Evolutionary conservation across 2,329 filamentous ascomycete genomes (phyloP).

Genomic region (Gaeumannomyces tritici): DNA sequence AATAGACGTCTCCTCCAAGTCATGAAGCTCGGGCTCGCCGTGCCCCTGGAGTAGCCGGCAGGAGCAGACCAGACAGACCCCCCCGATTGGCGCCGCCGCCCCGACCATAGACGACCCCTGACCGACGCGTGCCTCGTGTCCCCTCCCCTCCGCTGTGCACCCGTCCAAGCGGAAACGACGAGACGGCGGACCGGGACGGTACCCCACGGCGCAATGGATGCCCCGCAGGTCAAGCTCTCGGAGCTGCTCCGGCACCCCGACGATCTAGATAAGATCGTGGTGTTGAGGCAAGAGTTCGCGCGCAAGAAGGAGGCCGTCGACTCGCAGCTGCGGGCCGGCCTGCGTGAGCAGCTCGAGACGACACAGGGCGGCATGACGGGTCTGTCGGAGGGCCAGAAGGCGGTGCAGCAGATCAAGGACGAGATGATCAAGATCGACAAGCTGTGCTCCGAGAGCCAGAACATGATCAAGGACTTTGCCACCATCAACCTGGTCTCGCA

Average conservation of each 20-base stretch:
- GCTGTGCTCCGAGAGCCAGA: constrained; percentile 92
- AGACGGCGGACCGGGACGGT: not conserved
- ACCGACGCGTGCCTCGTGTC: not conserved
- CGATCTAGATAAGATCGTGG: constrained; percentile 90
- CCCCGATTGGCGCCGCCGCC: not conserved
- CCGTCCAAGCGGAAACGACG: not conserved
- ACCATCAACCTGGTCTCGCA: constrained; percentile 88
- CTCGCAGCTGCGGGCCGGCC: constrained; percentile 75
- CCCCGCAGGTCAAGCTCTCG: constrained; percentile 68
- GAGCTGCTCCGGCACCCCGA: constrained; percentile 93
- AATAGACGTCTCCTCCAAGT: not conserved
- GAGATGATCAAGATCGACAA: constrained; percentile 99
- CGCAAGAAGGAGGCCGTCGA: constrained; percentile 92
- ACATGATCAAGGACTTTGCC: constrained; percentile 93
- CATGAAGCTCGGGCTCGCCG: not conserved
- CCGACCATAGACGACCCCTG: not conserved
- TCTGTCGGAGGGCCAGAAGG: constrained; percentile 82
- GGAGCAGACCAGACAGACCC: not conserved
- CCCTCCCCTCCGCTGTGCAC: not conserved
- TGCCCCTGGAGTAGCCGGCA: not conserved
- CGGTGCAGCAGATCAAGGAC: constrained; percentile 87
- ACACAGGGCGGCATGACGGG: constrained; percentile 89
- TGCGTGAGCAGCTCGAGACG: constrained; percentile 87
- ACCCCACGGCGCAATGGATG: constrained; percentile 41
- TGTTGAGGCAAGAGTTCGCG: constrained; percentile 82